A percentile compares a stretch with the other conserved stretches of the same genome.
phyloP scores from a whole-genome alignment of 2,329 filamentous ascomycete genomes.

The Botrytis squamosa region DNA sequence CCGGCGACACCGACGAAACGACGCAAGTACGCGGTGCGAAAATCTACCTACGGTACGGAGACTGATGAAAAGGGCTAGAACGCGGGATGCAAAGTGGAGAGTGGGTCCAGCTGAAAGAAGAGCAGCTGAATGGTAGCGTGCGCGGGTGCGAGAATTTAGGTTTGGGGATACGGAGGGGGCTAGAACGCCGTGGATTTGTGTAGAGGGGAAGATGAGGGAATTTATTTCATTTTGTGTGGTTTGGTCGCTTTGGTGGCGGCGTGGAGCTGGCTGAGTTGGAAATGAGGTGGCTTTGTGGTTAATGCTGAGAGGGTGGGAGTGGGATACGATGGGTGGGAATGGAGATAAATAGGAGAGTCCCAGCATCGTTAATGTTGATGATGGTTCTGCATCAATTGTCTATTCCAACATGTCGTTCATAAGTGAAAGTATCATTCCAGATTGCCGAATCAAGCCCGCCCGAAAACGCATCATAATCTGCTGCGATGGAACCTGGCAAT shows the following conservation, averaged over 20 bases:
- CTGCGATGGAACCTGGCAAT: constrained; percentile 19
- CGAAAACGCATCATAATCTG: constrained; percentile 14
- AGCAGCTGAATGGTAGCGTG: neutral
- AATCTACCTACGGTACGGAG: neutral
- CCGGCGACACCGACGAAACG: neutral
- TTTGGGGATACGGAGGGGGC: neutral
- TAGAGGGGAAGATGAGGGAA: neutral
- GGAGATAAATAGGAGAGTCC: neutral
- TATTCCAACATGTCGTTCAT: neutral
- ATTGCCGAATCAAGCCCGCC: neutral
- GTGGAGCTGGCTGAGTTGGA: neutral
- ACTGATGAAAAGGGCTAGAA: neutral
- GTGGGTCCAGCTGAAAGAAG: neutral
- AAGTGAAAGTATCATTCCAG: neutral
- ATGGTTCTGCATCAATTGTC: neutral
- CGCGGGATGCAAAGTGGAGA: neutral
- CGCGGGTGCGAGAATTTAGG: neutral
- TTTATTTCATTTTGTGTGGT: neutral
- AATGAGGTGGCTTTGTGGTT: neutral
- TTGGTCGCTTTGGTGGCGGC: neutral
- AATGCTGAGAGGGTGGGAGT: neutral
- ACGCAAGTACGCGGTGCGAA: neutral
- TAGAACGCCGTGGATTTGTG: neutral
- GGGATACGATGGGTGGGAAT: neutral
- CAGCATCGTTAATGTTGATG: neutral